Evolutionary conservation across 176 grass and related monocot species (phyloP).

Genomic region (Zea luxurians): DNA sequence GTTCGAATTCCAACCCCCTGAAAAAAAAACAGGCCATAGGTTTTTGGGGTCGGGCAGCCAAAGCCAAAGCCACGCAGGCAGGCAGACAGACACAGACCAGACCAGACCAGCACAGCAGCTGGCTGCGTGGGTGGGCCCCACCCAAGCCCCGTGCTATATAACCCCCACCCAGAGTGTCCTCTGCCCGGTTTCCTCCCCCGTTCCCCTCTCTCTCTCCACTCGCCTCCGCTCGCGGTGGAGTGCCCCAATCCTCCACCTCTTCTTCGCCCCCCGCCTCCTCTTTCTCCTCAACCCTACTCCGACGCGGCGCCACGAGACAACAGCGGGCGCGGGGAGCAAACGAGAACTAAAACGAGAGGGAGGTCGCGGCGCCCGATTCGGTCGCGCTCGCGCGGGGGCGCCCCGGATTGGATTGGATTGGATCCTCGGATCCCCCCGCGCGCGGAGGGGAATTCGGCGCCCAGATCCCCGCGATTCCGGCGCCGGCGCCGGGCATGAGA

Average conservation of each 20-base stretch:
- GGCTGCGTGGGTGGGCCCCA: not conserved
- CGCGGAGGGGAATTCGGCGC: constrained; percentile 30
- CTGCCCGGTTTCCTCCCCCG: constrained; percentile 10
- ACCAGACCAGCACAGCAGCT: not conserved
- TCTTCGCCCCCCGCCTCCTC: not conserved
- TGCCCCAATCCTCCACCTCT: constrained; percentile 21
- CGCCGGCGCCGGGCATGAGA: constrained; percentile 47
- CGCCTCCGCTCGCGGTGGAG: not conserved
- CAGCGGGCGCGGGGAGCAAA: constrained; percentile 1
- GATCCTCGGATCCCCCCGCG: constrained; percentile 36
- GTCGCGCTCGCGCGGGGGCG: constrained; percentile 17
- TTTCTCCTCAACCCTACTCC: constrained; percentile 47
- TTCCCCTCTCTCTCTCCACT: not conserved
- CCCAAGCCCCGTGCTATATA: constrained; percentile 25
- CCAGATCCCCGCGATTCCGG: constrained; percentile 62
- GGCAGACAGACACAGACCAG: too few relatives aligned
- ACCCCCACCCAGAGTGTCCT: not conserved
- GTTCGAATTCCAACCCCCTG: too few relatives aligned
- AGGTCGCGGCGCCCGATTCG: constrained; percentile 43
- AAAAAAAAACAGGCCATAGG: constrained; percentile 18
- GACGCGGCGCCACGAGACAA: not conserved
- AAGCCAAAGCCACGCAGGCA: not conserved
- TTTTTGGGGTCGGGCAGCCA: constrained; percentile 3
- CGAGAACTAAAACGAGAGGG: not conserved
- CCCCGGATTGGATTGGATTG: constrained; percentile 15